Conservation (phyloP, 345 rosid genomes). For the Hirschfeldia incana region DNA sequence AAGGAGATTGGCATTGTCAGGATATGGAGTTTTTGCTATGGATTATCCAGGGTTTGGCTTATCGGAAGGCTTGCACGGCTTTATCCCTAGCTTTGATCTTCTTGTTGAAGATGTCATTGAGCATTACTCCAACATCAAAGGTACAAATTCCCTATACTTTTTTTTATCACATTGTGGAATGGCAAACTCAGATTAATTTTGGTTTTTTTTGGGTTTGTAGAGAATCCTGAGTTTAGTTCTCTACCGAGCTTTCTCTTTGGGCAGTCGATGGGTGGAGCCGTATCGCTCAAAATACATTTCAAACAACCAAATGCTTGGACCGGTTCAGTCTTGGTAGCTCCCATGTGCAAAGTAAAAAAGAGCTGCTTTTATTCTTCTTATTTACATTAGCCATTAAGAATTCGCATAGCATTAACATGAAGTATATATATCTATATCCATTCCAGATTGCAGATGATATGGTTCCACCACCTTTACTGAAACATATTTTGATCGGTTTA, state of each 20-base stretch:
- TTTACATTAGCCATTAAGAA: too few species aligned
- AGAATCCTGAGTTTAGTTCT: conserved; percentile 49
- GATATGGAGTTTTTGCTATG: conserved; percentile 90
- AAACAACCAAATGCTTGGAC: conserved; percentile 85
- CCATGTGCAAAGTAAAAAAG: conserved; percentile 84
- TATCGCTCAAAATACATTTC: conserved; percentile 79
- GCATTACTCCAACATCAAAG: conserved; percentile 79
- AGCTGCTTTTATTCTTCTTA: too few species aligned
- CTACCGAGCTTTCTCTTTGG: conserved; percentile 91
- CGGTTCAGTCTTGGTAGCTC: conserved; percentile 89
- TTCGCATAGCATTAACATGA: neutral
- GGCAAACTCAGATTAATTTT: neutral
- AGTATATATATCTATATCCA: neutral
- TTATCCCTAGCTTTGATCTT: conserved; percentile 70
- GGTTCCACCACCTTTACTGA: conserved; percentile 64
- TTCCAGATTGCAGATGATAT: conserved; percentile 84
- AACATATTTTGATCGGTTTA: conserved; percentile 63
- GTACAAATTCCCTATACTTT: conserved; percentile 34
- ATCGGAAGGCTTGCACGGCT: conserved; percentile 91
- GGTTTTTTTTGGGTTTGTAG: conserved; percentile 39
- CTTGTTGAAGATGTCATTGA: conserved; percentile 85
- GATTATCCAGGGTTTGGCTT: conserved; percentile 97
- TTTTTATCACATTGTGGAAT: too few species aligned
- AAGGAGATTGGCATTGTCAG: conserved; percentile 76
- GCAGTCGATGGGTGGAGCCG: conserved; percentile 98